These are phyloP conservation scores for Tricholoma sp. DNA, from an alignment of 768 basidiomycete genomes.

Conservation along the genomic window DNA sequence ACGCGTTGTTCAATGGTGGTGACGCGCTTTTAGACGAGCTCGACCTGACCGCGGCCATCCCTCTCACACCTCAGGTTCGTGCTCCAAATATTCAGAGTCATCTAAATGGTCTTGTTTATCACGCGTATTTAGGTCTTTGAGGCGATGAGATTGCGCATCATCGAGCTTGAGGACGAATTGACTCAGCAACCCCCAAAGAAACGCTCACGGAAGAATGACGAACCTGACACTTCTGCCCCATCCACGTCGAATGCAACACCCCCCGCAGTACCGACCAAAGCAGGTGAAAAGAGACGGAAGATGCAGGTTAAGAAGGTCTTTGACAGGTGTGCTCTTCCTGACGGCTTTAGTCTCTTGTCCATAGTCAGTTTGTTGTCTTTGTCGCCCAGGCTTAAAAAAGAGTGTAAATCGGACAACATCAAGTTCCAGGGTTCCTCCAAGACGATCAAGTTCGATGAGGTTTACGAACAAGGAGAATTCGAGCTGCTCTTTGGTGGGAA, in stretches of 20 bases:
- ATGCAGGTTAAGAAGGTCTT: constrained; percentile 37
- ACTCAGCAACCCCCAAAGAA: constrained; percentile 24
- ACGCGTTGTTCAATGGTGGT: no score
- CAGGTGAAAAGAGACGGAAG: constrained; percentile 38
- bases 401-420: constrained; percentile 31
- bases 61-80: constrained; percentile 19
- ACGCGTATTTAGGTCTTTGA: constrained; percentile 21
- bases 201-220: constrained; percentile 22
- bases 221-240: constrained; percentile 4
- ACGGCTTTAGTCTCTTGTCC: background rate
- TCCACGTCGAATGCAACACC: constrained; percentile 9
- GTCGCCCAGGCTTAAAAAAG: constrained; percentile 31
- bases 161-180: constrained; percentile 30
- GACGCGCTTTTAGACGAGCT: constrained; percentile 16
- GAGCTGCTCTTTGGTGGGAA: constrained; percentile 29
- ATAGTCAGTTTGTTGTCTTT: no score
- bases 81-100: background rate
- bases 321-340: constrained; percentile 23
- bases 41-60: constrained; percentile 18
- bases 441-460: constrained; percentile 35
- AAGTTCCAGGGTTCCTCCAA: constrained; percentile 37
- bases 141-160: constrained; percentile 26
- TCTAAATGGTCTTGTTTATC: constrained; percentile 2
- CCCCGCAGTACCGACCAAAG: constrained; percentile 22
- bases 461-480: constrained; percentile 31